Evolutionary conservation across 1,284 basidiomycete genomes (phyloP).

Genomic region (Puccinia triticina): DNA sequence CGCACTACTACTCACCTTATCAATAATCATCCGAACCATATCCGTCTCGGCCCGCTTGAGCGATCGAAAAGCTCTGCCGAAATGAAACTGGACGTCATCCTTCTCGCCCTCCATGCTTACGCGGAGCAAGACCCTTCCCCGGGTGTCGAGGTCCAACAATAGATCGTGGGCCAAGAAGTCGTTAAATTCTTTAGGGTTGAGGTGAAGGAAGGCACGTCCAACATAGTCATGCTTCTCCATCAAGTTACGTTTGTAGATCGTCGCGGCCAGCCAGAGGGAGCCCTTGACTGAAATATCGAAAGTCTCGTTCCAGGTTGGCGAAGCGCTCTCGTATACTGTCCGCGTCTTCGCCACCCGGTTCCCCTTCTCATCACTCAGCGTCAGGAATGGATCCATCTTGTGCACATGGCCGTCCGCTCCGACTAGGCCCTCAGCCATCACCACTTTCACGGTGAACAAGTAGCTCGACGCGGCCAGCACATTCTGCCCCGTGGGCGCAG

Average conservation of each 20-base stretch:
- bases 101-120: slow-evolving; percentile 99
- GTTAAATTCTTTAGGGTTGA: slow-evolving; percentile 84
- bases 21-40: slow-evolving; percentile 94
- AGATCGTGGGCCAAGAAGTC: slow-evolving; percentile 89
- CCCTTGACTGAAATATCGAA: slow-evolving; percentile 82
- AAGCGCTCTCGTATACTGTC: slow-evolving; percentile 87
- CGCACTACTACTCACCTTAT: slow-evolving; percentile 72
- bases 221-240: slow-evolving; percentile 73
- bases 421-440: slow-evolving; percentile 80
- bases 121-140: slow-evolving; percentile 80
- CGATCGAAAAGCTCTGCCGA: slow-evolving; percentile 90
- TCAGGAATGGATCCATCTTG: slow-evolving; percentile 86
- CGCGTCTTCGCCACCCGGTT: slow-evolving; percentile 89
- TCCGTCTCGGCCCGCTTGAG: slow-evolving; percentile 91
- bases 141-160: slow-evolving; percentile 87
- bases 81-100: slow-evolving; percentile 96
- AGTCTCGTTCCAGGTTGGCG: slow-evolving; percentile 95
- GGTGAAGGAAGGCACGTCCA: slow-evolving; percentile 85
- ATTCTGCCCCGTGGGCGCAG: slow-evolving; percentile 61
- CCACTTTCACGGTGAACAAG: slow-evolving; percentile 91
- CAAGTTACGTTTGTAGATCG: slow-evolving; percentile 83
- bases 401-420: slow-evolving; percentile 72
- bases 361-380: slow-evolving; percentile 88
- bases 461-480: slow-evolving; percentile 65
- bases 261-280: slow-evolving; percentile 93